Conservation (phyloP, 108 stramenopile species). For the Bacterosira constricta region DNA sequence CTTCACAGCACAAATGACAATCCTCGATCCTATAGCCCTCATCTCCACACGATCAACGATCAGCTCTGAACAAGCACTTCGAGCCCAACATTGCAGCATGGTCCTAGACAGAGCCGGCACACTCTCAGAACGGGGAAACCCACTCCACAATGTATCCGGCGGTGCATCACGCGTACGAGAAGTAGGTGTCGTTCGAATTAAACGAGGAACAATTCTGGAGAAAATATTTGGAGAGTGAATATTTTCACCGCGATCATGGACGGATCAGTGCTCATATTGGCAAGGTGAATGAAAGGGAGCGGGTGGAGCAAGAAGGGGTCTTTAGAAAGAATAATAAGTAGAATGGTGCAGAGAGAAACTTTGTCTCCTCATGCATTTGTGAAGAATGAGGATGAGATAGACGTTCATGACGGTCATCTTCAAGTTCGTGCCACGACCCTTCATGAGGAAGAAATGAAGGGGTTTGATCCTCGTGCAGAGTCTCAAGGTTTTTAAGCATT, state of each 20-base stretch:
- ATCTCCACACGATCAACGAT: conserved; percentile 80
- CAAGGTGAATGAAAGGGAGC: conserved; percentile 34
- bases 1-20: too few relatives aligned
- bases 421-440: too few relatives aligned
- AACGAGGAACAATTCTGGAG: conserved; percentile 91
- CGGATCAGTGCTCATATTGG: conserved; percentile 59
- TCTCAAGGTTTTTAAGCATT: too few relatives aligned
- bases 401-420: too few relatives aligned
- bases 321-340: too few relatives aligned
- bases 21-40: conserved; percentile 69
- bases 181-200: conserved; percentile 87
- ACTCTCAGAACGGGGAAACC: conserved; percentile 78
- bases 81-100: conserved; percentile 77
- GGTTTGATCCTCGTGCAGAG: too few relatives aligned
- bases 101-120: conserved; percentile 71
- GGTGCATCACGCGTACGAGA: conserved; percentile 90
- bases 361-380: too few relatives aligned
- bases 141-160: conserved; percentile 86
- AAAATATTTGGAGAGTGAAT: conserved; percentile 84
- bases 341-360: too few relatives aligned
- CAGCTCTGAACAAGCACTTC: conserved; percentile 79
- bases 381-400: too few relatives aligned
- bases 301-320: conserved; percentile 30
- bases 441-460: too few relatives aligned
- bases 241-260: conserved; percentile 89